Evolutionary conservation across 176 grass and related monocot species (phyloP), one percentile per base, ranked within the genome.

Genomic region (Aechmea fasciata): DNA sequence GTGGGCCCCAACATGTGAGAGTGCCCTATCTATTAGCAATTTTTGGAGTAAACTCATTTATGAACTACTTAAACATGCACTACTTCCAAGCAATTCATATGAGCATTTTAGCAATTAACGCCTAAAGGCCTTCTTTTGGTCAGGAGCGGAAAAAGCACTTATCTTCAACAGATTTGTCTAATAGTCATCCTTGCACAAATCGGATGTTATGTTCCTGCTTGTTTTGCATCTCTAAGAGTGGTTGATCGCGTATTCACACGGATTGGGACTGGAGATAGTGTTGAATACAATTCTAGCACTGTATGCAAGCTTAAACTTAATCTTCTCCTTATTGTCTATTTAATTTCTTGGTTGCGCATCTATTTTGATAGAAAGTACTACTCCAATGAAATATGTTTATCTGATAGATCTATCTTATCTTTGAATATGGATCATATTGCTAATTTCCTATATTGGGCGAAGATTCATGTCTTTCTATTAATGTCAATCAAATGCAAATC

Each of bases 111-210:
- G n/a, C 14, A 17, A 8, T 59, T 18, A 59, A 59, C 20, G 33
- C 33, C 54, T 59, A 59, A 59, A 17, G 14, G 54, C 4, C 3
- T 41, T 59, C 0, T 59, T 17, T 17, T 59, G 6, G 51, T 68
- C 78, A 97, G 93, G 93, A 97, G 93, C 63, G 89, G 93, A 41
- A 97, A 97, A 85, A 92, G 93, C 69, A 97, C 93, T 69, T 97
- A 97, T 85, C 93, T 97, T 82, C 89, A 89, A 78, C 93, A 92
- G 79, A 89, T 97, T 74, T 97, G 93, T 83, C 78, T 92, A 69
- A 90, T 90, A 74, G 84, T 85, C 57, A 87, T 97, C 77, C 93
- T 92, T 73, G 93, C 93, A 52, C 93, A 97, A 77, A 89, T 89
- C 54, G 93, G 93, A 23, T 97, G 93, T 71, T 97, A 89, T 72